Base-by-base conservation (phyloP, 2,329 filamentous ascomycete species). In the Thielaviopsis euricoi region DNA sequence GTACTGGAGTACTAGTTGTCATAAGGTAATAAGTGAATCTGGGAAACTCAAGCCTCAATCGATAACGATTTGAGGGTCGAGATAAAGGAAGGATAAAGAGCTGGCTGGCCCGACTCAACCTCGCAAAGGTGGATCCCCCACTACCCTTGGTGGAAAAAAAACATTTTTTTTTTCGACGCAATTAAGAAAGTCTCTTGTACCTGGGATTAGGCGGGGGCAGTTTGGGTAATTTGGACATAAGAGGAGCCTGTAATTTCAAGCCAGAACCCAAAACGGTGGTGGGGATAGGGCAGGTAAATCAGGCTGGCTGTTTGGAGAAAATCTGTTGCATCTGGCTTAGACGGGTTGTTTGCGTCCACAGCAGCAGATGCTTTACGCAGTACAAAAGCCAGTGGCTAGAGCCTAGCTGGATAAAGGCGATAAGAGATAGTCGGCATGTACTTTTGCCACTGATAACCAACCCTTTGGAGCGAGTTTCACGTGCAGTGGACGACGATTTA, bases 21-120 rank as follows among this genome's bases (percentile, higher is more conserved):
- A 54, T 54, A 54, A 54, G 52, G 37, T 33, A 25, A 25, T 54
- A 37, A 54, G 37, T 40, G 52, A 54, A 15, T 33, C 12, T n/a
- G 19, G 49, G 23, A 52, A 52, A 25, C 49, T 52, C 22, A 26
- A 29, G 52, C 15, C 25, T 56, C 54, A 56, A 56, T 50, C 54
- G 46, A 48, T 56, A 56, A 56, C 54, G 25, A 52, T 55, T 33
- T 33, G 29, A 59, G 54, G 58, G 33, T 51, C 29, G 49, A 52
- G 33, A 52, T 53, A 56, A 50, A 51, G 15, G 46, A 43, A 58
- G 52, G 43, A 51, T 55, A 26, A 26, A 26, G 7, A 26, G 25
- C 25, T 26, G 7, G 25, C 25, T 26, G 25, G 25, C 25, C 25
- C 7, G 25, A 26, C 25, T 26, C 7, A 7, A 26, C 25, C 25